Evolutionary conservation across 2,329 filamentous ascomycete species (phyloP), one percentile per base, ranked within the genome.

Genomic region (Coniella vitis): DNA sequence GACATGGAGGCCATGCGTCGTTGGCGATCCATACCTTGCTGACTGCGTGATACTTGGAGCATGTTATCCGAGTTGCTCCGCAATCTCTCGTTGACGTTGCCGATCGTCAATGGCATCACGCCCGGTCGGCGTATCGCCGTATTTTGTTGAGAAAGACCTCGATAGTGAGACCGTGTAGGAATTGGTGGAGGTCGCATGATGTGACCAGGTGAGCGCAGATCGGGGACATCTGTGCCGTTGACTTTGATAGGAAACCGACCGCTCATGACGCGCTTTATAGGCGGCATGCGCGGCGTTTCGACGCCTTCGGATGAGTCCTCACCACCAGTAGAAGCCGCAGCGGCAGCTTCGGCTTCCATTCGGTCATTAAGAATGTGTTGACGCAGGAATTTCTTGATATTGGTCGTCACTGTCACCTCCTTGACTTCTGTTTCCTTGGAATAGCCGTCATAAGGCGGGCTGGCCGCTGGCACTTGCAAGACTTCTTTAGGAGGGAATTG

Each of bases 121-220:
- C 83, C 81, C 1, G 89, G 87, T 49, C 84, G 75, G 48, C 87
- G 80, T 39, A 81, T 70, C 5, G 78, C 69, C 2, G 76, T 70
- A 56, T 76, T 86, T 54, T 87, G 82, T 56, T 86, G 82, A 3
- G 84, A 88, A 3, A 84, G 69, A 1, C 83, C 83, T 25, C 90
- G 82, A 57, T 87, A 88, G 63, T 95, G 90, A 3, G 89, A 93
- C 52, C 86, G 79, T 4, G 79, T 79, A 0, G 89, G 89, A 52
- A 95, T 87, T 1, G 87, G 86, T 3, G 90, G 88, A 22, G 86
- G 76, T 31, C 84, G 79, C 17, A 74, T 70, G 7, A 25, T 44
- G 10, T 79, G 67, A 34, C 75, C 81, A 13, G 86, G 87, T 4
- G 86, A 91, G 55, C 81, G 80, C 38, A 80, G 70, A 56, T 84